Conservation (phyloP, 169 alveolate species). For the Plasmodium gallinaceum region DNA sequence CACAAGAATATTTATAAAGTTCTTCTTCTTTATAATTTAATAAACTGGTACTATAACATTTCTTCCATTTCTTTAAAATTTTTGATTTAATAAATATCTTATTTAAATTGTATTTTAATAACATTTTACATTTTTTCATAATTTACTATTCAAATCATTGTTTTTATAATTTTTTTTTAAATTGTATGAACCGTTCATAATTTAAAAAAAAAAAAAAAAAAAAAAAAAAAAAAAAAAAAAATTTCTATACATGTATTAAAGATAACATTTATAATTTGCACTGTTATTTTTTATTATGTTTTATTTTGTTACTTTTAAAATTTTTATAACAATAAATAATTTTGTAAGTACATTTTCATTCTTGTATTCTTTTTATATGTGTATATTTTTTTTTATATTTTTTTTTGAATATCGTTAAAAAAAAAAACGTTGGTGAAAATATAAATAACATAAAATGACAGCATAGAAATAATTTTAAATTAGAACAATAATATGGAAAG, state of each 20-base stretch:
- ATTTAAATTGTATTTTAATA: neutral
- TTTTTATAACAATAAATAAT: neutral
- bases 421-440: neutral
- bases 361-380: neutral
- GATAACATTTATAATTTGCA: neutral
- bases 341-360: neutral
- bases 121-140: slow-evolving; percentile 19
- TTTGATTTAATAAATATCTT: slow-evolving; percentile 4
- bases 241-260: neutral
- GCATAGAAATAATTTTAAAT: neutral
- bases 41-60: neutral
- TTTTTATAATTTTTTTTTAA: slow-evolving; percentile 8
- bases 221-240: neutral
- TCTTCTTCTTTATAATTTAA: slow-evolving; percentile 16
- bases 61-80: neutral
- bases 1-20: slow-evolving; percentile 47
- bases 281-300: neutral
- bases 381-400: too few relatives aligned
- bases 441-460: neutral
- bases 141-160: neutral
- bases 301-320: neutral
- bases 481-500: too few relatives aligned
- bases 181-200: neutral
- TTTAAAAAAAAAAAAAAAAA: neutral
- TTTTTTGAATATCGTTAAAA: neutral